Conservation (phyloP, 305 asterid species). For the Lippia alba region DNA sequence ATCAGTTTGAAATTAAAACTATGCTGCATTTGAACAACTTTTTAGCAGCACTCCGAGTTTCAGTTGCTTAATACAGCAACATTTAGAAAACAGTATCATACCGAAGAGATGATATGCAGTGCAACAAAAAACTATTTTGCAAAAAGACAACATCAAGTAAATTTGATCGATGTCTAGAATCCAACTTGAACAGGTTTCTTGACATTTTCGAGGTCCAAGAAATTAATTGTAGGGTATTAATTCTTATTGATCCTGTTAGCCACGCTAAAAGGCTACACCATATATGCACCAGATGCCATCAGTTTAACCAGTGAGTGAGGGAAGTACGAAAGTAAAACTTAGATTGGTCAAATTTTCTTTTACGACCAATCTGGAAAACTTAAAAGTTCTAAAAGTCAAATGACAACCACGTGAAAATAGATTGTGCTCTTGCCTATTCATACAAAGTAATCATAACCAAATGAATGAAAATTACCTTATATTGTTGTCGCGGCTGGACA, state of each 20-base stretch:
- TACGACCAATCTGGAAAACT: conserved; percentile 18
- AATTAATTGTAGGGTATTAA: conserved; percentile 4
- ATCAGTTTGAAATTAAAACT: conserved; percentile 1
- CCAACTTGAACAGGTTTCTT: conserved; percentile 21
- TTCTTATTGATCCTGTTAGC: conserved; percentile 5
- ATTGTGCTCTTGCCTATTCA: conserved; percentile 28
- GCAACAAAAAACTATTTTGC: conserved; percentile 2
- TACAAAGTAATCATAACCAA: conserved; percentile 27
- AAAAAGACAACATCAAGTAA: not conserved
- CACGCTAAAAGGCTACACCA: conserved; percentile 1
- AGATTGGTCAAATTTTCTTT: conserved; percentile 8
- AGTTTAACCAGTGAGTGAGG: not conserved
- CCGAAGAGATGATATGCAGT: not conserved
- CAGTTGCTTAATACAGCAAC: not conserved
- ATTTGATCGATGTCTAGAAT: conserved; percentile 7
- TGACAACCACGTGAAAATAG: not conserved
- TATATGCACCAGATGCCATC: conserved; percentile 15
- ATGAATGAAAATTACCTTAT: conserved; percentile 64
- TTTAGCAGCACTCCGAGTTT: conserved; percentile 19
- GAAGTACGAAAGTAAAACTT: conserved; percentile 7
- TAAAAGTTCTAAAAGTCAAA: conserved; percentile 21
- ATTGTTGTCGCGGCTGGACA: conserved; percentile 98
- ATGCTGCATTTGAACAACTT: conserved; percentile 16
- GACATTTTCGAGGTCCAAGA: conserved; percentile 25
- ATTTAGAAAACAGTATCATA: conserved; percentile 11